Evolutionary conservation across 345 rosid species (phyloP).

Genomic region (Raphanus sativus): DNA sequence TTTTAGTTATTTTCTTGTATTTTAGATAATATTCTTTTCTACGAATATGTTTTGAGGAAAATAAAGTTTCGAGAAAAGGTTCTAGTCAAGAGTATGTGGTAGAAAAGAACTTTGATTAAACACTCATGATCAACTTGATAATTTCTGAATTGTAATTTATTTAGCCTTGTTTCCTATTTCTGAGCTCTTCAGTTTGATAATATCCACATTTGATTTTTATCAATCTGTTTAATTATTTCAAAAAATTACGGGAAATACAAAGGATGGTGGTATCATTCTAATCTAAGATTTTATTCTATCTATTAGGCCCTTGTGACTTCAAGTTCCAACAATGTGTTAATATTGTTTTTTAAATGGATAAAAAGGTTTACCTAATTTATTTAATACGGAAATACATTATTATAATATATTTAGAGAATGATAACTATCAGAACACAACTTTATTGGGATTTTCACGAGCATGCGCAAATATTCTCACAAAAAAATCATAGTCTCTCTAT

Average conservation of each 20-base stretch:
- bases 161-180: neutral
- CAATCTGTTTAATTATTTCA: neutral
- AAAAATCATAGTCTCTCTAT: neutral
- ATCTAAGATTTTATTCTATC: constrained; percentile 5
- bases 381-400: neutral
- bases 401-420: constrained; percentile 23
- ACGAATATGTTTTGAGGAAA: neutral
- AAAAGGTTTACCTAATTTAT: constrained; percentile 33
- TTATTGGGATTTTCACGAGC: constrained; percentile 40
- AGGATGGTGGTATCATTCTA: constrained; percentile 22
- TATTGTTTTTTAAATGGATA: constrained; percentile 5
- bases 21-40: neutral
- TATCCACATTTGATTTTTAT: neutral
- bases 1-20: neutral
- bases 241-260: neutral
- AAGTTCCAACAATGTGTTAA: constrained; percentile 39
- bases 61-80: neutral
- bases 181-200: constrained; percentile 10
- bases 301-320: constrained; percentile 36
- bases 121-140: neutral
- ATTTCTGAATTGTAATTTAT: neutral
- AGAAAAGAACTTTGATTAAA: neutral
- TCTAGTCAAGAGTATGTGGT: neutral
- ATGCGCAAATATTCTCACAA: constrained; percentile 39
- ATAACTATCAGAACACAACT: constrained; percentile 25